Base-by-base conservation (phyloP, 176 grass and related monocot species). In the Triticum urartu region DNA sequence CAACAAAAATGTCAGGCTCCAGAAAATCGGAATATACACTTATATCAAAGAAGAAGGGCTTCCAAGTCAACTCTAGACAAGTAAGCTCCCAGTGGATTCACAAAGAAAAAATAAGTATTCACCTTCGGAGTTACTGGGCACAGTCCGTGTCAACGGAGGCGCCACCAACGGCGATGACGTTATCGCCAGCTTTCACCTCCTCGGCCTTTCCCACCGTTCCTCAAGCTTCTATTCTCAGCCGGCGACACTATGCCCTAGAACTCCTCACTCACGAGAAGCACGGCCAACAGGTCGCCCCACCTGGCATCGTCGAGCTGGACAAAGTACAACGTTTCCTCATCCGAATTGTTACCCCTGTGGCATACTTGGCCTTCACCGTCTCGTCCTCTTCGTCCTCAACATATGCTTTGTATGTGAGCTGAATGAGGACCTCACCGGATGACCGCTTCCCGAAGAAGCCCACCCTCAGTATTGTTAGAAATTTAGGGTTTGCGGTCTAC, bases 351-450 rank as follows among this genome's bases (percentile, higher is more conserved):
- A n/a, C 86, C 81, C 0, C n/a, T n/a, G 65, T 40, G 33, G 78
- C 73, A 21, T 68, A 77, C 42, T 69, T 81, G 1, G 6, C 87
- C 75, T 86, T 81, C 42, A 90, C 86, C 1, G 32, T 59, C 22
- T 91, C 91, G 45, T 95, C 96, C 86, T 95, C 93, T 71, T 94
- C 93, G 17, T 94, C 96, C 81, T 95, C 96, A 32, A 98, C 96
- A 9, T 98, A 98, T 6, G 93, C 93, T 81, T 98, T 98, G 77
- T 95, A 95, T 11, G 93, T 98, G 26, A 98, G 90, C 45, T 88
- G 93, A 30, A 98, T 76, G 39, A 95, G 87, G 12, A 98, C 82
- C 86, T 95, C 93, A 1, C 96, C 96, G 18, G 92, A 81, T 21
- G 59, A 33, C 64, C 83, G 84, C 42, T 89, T 98, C 38, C 92